Conservation (phyloP, 208 protist genomes). For the Crithidia sp. region DNA sequence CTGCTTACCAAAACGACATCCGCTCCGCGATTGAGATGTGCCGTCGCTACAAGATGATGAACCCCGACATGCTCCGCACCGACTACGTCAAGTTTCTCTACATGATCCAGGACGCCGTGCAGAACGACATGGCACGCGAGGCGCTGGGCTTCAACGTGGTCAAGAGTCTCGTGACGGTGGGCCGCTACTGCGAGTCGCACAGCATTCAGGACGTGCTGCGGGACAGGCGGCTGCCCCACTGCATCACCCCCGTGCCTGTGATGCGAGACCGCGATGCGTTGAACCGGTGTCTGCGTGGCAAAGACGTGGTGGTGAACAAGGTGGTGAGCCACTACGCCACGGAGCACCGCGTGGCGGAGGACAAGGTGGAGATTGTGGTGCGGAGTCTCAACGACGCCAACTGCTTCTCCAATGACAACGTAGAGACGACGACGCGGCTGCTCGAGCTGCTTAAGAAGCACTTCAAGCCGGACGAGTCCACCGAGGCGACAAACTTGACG, state of each 20-base stretch:
- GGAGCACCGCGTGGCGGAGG: conserved; percentile 30
- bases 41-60: conserved; percentile 95
- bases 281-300: conserved; percentile 86
- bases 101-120: conserved; percentile 91
- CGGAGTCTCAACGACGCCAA: conserved; percentile 92
- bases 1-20: conserved; percentile 71
- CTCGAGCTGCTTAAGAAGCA: conserved; percentile 72
- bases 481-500: conserved; percentile 58
- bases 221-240: conserved; percentile 77
- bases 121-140: conserved; percentile 70
- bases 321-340: conserved; percentile 71
- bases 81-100: conserved; percentile 95
- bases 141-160: conserved; percentile 81
- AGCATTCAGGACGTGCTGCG: conserved; percentile 65
- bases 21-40: conserved; percentile 79
- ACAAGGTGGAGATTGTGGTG: conserved; percentile 80
- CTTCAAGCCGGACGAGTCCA: conserved; percentile 68
- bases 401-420: conserved; percentile 91
- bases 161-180: conserved; percentile 81
- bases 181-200: conserved; percentile 57
- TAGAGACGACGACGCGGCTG: conserved; percentile 71
- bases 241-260: conserved; percentile 90
- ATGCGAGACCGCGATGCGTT: conserved; percentile 68
- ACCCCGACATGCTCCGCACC: conserved; percentile 92
- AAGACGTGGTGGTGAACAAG: conserved; percentile 79